Evolutionary conservation across 2,329 filamentous ascomycete species (phyloP).

Genomic region (Pestalotiopsis sp.): DNA sequence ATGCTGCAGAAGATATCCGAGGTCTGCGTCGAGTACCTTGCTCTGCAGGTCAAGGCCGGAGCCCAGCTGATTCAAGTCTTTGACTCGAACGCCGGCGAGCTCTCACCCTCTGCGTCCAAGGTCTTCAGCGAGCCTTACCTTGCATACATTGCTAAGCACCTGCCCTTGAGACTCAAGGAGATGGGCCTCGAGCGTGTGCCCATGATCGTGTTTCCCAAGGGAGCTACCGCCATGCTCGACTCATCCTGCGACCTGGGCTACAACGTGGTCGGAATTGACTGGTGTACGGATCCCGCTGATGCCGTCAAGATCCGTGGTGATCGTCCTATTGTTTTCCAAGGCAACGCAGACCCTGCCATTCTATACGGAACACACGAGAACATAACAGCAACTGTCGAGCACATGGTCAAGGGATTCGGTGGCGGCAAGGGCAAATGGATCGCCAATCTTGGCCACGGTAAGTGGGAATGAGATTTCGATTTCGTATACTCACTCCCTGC

Average conservation of each 20-base stretch:
- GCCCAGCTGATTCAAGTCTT: slow-evolving; percentile 94
- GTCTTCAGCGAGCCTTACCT: slow-evolving; percentile 87
- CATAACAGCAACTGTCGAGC: slow-evolving; percentile 81
- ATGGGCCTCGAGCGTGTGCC: slow-evolving; percentile 80
- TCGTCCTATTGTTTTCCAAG: slow-evolving; percentile 79
- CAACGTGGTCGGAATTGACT: slow-evolving; percentile 92
- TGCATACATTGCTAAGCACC: slow-evolving; percentile 76
- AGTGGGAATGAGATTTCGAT: slow-evolving; percentile 30
- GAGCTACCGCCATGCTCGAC: slow-evolving; percentile 93
- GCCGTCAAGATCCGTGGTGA: slow-evolving; percentile 79
- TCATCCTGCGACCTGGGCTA: slow-evolving; percentile 87
- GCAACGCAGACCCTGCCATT: slow-evolving; percentile 93
- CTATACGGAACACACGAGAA: slow-evolving; percentile 82
- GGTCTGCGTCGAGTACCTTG: slow-evolving; percentile 92
- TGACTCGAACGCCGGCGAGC: slow-evolving; percentile 96
- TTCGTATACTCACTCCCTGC: background rate
- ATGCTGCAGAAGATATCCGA: slow-evolving; percentile 90
- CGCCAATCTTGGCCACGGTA: slow-evolving; percentile 93
- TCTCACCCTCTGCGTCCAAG: slow-evolving; percentile 82
- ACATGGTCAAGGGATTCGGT: slow-evolving; percentile 87
- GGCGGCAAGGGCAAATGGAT: slow-evolving; percentile 87
- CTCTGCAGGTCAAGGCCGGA: slow-evolving; percentile 87
- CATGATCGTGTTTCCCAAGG: slow-evolving; percentile 98
- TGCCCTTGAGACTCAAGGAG: slow-evolving; percentile 74
- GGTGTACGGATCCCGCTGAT: slow-evolving; percentile 86